Evolutionary conservation across 345 rosid genomes (phyloP).

Genomic region (Arabis alpina): DNA sequence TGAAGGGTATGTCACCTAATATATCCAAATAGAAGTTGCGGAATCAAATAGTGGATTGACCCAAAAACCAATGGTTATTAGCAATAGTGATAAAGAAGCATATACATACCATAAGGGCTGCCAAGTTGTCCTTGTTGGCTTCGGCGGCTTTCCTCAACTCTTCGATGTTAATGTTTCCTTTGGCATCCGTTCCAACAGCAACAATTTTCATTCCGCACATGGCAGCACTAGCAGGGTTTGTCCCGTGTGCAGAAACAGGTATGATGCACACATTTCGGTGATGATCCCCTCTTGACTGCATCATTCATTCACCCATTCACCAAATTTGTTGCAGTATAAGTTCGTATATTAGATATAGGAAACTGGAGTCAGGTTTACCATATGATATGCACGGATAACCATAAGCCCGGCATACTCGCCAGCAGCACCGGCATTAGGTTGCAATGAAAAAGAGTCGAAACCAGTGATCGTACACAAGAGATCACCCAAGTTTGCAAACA

Average conservation of each 20-base stretch:
- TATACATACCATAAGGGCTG: constrained; percentile 73
- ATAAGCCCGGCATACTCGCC: constrained; percentile 99
- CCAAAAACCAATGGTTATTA: neutral
- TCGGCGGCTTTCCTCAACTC: constrained; percentile 93
- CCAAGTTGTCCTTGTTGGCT: constrained; percentile 81
- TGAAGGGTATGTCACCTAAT: constrained; percentile 80
- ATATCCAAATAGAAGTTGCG: neutral
- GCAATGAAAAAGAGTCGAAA: constrained; percentile 96
- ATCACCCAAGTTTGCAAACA: constrained; percentile 86
- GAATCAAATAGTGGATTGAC: neutral
- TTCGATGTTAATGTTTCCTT: constrained; percentile 94
- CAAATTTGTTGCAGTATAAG: neutral
- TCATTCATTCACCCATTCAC: constrained; percentile 33
- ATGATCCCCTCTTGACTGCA: constrained; percentile 93
- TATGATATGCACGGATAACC: constrained; percentile 98
- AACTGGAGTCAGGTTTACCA: constrained; percentile 49
- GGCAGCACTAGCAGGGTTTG: constrained; percentile 99
- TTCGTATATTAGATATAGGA: neutral
- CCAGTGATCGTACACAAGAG: constrained; percentile 89
- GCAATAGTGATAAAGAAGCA: neutral
- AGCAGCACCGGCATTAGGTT: constrained; percentile 99
- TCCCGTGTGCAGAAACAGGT: constrained; percentile 99
- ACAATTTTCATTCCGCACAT: constrained; percentile 99
- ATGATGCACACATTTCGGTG: constrained; percentile 97
- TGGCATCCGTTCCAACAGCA: constrained; percentile 92